A percentile compares a stretch with the other conserved stretches of the same genome.
phyloP scores from a whole-genome alignment of 1,139 yeast genomes.

The Candida albicans region DNA sequence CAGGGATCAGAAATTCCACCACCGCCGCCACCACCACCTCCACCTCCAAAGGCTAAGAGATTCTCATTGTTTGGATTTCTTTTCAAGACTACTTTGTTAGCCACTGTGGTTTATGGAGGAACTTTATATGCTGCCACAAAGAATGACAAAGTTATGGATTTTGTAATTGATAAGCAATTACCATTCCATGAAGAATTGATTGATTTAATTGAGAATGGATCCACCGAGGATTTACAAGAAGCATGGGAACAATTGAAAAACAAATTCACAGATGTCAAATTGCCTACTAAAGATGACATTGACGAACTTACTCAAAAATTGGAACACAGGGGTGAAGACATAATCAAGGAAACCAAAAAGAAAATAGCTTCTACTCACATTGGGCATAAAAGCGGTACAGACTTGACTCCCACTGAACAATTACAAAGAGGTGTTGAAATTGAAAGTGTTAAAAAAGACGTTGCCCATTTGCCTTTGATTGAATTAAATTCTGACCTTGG shows the following conservation, averaged over 20 bases:
- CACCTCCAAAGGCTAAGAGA: slow-evolving; percentile 23
- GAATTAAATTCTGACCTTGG: slow-evolving; percentile 23
- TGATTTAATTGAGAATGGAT: slow-evolving; percentile 41
- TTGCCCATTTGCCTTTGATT: slow-evolving; percentile 39
- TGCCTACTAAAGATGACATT: slow-evolving; percentile 35
- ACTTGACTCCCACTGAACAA: slow-evolving; percentile 44
- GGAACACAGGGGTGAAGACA: slow-evolving; percentile 36
- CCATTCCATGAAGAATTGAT: slow-evolving; percentile 48
- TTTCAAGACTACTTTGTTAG: slow-evolving; percentile 31
- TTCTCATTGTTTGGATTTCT: slow-evolving; percentile 36
- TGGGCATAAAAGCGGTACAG: slow-evolving; percentile 11
- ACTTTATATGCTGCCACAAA: slow-evolving; percentile 46
- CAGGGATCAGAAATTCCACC: slow-evolving; percentile 12
- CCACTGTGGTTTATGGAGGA: slow-evolving; percentile 38
- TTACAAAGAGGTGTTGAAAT: slow-evolving; percentile 45
- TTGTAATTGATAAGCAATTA: slow-evolving; percentile 45
- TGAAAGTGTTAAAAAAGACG: slow-evolving; percentile 34
- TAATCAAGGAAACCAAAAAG: slow-evolving; percentile 39
- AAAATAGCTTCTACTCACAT: slow-evolving; percentile 19
- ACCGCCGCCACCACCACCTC: slow-evolving; percentile 12
- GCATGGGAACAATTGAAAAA: slow-evolving; percentile 21
- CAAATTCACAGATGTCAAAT: slow-evolving; percentile 23
- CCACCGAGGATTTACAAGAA: slow-evolving; percentile 33
- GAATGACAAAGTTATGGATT: slow-evolving; percentile 47
- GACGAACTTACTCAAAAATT: slow-evolving; percentile 35